Base-by-base conservation (phyloP, 352 stramenopile species). In the Phytophthora litchii region DNA sequence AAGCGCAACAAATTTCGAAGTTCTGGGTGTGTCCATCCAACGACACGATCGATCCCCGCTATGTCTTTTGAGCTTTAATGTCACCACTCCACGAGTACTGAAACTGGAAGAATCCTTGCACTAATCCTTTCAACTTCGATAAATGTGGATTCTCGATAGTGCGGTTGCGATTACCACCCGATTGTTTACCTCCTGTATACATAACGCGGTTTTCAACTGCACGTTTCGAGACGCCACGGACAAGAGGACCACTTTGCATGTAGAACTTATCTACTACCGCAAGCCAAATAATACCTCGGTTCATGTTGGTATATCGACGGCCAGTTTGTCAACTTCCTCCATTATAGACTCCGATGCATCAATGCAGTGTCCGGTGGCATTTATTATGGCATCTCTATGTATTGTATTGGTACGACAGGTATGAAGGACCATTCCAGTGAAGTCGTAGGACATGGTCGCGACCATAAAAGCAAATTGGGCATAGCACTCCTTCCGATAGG, bases 1-100 rank as follows among this genome's bases (percentile, higher is more conserved):
- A 55, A 46, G 23, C 48, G 35, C 21, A 55, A 13, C 36, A 55
- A 27, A 11, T 55, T 55, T 3, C 48, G 48, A 5, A 55, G 35
- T 7, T 38, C 14, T n/a, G 48, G 35, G 8, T 55, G 35, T 4
- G n/a, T 8, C 48, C 21, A 55, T 4, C 2, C 48, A 7, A 55
- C 1, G 1, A 55, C 14, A 11, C 34, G 47, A 16, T 45, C 35
- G 16, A 45, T 7, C 3, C 20, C 20, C 10, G 29, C 47, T 4
- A 14, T 25, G 17, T 55, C 13, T 36, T 37, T 55, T 19, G 47
- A 3, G 47, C 47, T 13, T 45, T 55, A 3, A 45, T 27, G 14
- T 36, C 47, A 36, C 45, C 47, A 5, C 27, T 11, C 47, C 47
- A 44, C 2, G 21, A 44, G 19, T 55, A 55, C 14, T 55, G 32